These are phyloP conservation scores for Pseudogymnoascus sp. DNA, from an alignment of 2,329 filamentous ascomycete species.

Conservation along the genomic window DNA sequence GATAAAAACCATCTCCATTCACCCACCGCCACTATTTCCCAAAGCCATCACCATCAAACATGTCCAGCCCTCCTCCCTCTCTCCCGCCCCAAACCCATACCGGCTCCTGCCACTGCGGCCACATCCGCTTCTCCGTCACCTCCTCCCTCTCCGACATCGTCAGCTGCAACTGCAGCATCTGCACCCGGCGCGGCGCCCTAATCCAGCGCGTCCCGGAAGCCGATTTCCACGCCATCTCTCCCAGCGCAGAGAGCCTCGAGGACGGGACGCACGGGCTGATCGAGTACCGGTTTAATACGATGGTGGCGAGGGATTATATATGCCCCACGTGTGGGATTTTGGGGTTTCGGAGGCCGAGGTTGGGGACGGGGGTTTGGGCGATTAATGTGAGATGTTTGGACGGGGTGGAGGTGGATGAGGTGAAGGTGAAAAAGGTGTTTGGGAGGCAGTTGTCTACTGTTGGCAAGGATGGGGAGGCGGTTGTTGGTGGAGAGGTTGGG, in stretches of 20 bases:
- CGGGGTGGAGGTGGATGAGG: not conserved
- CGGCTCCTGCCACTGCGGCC: constrained; percentile 1
- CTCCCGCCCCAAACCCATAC: not conserved
- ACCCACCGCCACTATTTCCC: not conserved
- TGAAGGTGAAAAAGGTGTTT: not conserved
- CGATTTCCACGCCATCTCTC: not conserved
- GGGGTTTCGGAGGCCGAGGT: not conserved
- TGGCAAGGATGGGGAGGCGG: not conserved
- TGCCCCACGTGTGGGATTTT: not conserved
- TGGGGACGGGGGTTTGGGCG: not conserved
- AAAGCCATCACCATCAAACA: not conserved
- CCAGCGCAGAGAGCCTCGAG: not conserved
- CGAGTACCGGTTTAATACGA: not conserved
- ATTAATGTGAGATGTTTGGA: not conserved
- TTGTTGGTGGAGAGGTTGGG: not conserved
- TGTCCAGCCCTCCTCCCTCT: not conserved
- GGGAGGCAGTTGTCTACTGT: not conserved
- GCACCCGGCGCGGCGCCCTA: not conserved
- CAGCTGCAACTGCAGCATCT: not conserved
- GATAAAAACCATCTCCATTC: no score
- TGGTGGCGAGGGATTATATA: not conserved
- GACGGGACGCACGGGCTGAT: not conserved
- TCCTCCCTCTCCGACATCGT: not conserved
- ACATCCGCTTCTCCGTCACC: not conserved
- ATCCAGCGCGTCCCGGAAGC: not conserved